Evolutionary conservation across 805 yeast species (phyloP).

Genomic region (Sugiyamaella chiloensis): DNA sequence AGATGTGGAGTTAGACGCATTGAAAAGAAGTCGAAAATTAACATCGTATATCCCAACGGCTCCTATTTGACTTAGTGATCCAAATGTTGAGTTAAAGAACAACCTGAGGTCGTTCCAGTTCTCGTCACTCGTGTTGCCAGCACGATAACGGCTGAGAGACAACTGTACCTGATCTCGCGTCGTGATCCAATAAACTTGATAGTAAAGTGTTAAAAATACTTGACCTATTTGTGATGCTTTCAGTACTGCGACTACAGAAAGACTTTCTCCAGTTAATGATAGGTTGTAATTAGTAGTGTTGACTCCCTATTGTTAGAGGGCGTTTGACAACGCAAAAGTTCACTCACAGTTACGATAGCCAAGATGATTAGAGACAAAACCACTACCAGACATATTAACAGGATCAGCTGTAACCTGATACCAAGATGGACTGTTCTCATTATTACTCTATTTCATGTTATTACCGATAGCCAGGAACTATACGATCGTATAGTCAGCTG

Average conservation of each 20-base stretch:
- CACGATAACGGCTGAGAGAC: conserved; percentile 60
- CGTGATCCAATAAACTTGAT: conserved; percentile 65
- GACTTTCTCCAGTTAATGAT: conserved; percentile 61
- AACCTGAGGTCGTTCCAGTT: conserved; percentile 47
- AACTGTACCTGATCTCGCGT: conserved; percentile 56
- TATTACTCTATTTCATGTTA: neutral
- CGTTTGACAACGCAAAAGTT: neutral
- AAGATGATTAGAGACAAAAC: conserved; percentile 63
- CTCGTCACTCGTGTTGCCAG: conserved; percentile 62
- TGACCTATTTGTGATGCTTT: conserved; percentile 79
- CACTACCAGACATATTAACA: conserved; percentile 64
- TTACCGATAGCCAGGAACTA: no score
- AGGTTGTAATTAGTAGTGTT: conserved; percentile 46
- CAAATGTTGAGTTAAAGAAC: conserved; percentile 57
- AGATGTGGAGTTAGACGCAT: conserved; percentile 24
- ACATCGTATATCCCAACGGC: conserved; percentile 71
- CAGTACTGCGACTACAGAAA: conserved; percentile 74
- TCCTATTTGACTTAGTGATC: conserved; percentile 49
- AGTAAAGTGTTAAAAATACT: conserved; percentile 57
- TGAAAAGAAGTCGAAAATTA: conserved; percentile 43
- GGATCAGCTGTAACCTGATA: conserved; percentile 68
- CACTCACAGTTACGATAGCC: conserved; percentile 55
- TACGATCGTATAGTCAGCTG: no score
- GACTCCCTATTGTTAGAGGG: conserved; percentile 36
- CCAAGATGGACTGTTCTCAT: conserved; percentile 43